These are phyloP conservation scores for Candida smagusa DNA, from an alignment of 1,139 yeast genomes.

Conservation along the genomic window DNA sequence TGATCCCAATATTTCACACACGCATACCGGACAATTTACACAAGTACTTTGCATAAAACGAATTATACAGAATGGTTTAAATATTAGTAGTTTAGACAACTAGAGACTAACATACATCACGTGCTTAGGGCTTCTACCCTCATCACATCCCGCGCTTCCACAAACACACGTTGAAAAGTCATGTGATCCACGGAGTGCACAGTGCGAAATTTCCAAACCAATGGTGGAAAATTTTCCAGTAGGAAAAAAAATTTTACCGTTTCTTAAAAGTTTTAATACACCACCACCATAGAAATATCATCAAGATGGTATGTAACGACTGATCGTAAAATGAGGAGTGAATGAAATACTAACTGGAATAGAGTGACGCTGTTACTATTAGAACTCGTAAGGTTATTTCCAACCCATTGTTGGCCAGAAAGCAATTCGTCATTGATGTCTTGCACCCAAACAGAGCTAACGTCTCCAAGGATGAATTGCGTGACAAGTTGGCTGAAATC, in stretches of 20 bases:
- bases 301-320: conserved; percentile 30
- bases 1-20: no score
- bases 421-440: conserved; percentile 99
- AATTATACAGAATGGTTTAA: no score
- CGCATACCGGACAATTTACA: no score
- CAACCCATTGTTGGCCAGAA: conserved; percentile 99
- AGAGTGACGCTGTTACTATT: conserved; percentile 99
- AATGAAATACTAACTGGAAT: conserved; percentile 30
- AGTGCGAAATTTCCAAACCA: conserved; percentile 2
- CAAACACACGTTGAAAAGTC: background rate
- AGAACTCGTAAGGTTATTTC: conserved; percentile 99
- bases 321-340: background rate
- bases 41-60: no score
- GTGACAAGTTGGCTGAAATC: conserved; percentile 93
- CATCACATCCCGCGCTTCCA: background rate
- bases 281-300: conserved; percentile 22
- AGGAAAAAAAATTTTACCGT: conserved; percentile 9
- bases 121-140: conserved; percentile 4
- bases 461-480: conserved; percentile 98
- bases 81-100: no score
- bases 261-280: conserved; percentile 6
- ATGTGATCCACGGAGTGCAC: conserved; percentile 2
- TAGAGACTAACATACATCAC: no score
- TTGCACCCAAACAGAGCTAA: conserved; percentile 99
- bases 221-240: conserved; percentile 9